These are phyloP conservation scores for Sporisorium sorghi DNA, from an alignment of 1,284 basidiomycete species.

Conservation along the genomic window DNA sequence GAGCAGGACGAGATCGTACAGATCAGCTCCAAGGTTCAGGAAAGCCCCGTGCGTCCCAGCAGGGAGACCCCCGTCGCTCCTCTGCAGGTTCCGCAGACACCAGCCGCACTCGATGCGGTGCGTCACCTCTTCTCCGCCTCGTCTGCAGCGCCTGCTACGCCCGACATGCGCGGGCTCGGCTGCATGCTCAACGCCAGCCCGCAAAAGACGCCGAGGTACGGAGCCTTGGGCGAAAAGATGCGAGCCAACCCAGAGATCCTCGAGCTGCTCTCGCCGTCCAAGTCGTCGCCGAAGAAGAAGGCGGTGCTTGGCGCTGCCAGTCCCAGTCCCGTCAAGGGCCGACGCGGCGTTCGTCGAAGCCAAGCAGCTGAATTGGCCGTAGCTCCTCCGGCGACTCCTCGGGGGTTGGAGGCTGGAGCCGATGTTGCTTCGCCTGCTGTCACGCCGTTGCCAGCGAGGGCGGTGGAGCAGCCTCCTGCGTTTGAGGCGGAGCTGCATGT, in stretches of 20 bases:
- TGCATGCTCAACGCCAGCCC: constrained; percentile 23
- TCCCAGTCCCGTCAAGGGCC: constrained; percentile 19
- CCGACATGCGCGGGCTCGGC: constrained; percentile 32
- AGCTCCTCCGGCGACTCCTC: constrained; percentile 17
- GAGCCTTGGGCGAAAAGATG: constrained; percentile 38
- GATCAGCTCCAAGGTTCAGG: constrained; percentile 19
- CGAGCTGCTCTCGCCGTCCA: constrained; percentile 28
- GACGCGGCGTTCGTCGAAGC: constrained; percentile 33
- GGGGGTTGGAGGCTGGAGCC: neutral
- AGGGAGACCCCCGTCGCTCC: neutral
- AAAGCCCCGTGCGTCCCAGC: constrained; percentile 13
- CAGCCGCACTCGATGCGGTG: constrained; percentile 33
- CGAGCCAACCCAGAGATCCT: constrained; percentile 34
- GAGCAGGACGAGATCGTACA: constrained; percentile 38
- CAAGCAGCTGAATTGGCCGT: constrained; percentile 30
- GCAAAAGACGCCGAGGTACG: constrained; percentile 25
- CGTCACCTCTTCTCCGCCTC: constrained; percentile 37
- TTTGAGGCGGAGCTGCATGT: constrained; percentile 44
- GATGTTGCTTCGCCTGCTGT: constrained; percentile 5
- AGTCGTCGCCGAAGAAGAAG: constrained; percentile 25
- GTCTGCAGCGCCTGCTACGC: constrained; percentile 23
- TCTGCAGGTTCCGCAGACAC: constrained; percentile 20
- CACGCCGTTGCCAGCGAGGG: constrained; percentile 7
- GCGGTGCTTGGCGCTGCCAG: neutral
- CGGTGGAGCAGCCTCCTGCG: constrained; percentile 7